phyloP scores from a whole-genome alignment of 306 rosid genomes.

The Rubus idaeus region DNA sequence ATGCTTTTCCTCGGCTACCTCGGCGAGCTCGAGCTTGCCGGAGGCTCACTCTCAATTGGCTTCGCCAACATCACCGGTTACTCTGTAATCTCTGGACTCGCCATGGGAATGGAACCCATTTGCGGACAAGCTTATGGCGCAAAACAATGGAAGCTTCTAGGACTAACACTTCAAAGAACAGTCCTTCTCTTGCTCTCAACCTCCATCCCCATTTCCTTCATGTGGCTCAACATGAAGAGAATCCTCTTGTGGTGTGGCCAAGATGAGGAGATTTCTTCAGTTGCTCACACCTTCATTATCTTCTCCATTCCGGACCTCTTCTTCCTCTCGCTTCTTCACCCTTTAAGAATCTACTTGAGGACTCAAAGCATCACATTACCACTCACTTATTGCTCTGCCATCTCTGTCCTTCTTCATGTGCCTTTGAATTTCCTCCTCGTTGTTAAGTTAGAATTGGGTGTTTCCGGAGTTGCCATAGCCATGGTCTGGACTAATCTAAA shows the following conservation, averaged over 20 bases:
- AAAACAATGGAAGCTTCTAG: slow-evolving; percentile 68
- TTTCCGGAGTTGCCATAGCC: slow-evolving; percentile 83
- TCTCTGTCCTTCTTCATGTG: slow-evolving; percentile 75
- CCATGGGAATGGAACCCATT: slow-evolving; percentile 99
- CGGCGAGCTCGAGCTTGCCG: slow-evolving; percentile 87
- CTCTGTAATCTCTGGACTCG: slow-evolving; percentile 91
- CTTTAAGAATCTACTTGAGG: slow-evolving; percentile 73
- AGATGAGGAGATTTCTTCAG: slow-evolving; percentile 65
- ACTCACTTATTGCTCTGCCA: slow-evolving; percentile 68
- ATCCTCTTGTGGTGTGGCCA: slow-evolving; percentile 85
- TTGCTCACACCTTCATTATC: slow-evolving; percentile 72
- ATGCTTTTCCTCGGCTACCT: slow-evolving; percentile 92
- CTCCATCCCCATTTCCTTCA: slow-evolving; percentile 73
- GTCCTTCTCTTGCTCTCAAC: slow-evolving; percentile 70
- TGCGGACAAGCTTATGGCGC: slow-evolving; percentile 98
- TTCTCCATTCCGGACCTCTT: slow-evolving; percentile 86
- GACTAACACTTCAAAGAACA: slow-evolving; percentile 79
- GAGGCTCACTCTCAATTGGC: slow-evolving; percentile 90
- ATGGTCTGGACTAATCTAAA: slow-evolving; percentile 76
- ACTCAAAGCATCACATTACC: slow-evolving; percentile 82
- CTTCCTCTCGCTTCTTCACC: slow-evolving; percentile 87
- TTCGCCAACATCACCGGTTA: slow-evolving; percentile 97
- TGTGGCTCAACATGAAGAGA: slow-evolving; percentile 78
- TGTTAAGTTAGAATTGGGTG: slow-evolving; percentile 61
- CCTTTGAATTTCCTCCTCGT: slow-evolving; percentile 80